Base-by-base conservation (phyloP, 306 rosid genomes). In the Fragaria ananassa region DNA sequence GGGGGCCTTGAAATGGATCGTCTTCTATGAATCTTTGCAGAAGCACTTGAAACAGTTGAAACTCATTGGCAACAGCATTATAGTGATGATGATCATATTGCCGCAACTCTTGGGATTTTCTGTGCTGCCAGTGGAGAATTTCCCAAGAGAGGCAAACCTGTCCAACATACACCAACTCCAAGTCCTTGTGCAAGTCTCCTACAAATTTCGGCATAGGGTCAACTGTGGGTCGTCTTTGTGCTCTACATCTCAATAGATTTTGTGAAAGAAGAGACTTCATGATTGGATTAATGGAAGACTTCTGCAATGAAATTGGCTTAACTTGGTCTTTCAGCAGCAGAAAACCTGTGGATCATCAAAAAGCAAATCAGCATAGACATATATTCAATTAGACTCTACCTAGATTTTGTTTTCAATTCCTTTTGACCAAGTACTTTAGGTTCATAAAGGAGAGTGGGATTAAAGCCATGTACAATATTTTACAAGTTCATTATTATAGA, bases 61-160 rank as follows among this genome's bases (percentile, higher is more conserved):
- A 92, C 53, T 95, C 96, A 4, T 87, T 88, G 12, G 97, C 96
- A 4, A 95, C 96, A 75, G 84, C 88, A 34, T 86, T 86, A 81
- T 81, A 92, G 31, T 67, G 86, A 60, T 37, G 76, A 12, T 89
- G 82, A 69, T 91, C 88, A 74, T 76, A 73, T 77, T 90, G 92
- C 86, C 82, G 91, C 71, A 89, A 58, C 74, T 86, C 88, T 63
- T 84, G 70, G 37, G 89, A 88, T 76, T 90, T 92, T 69, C 82
- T 82, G 46, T 84, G 87, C 76, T 95, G 96, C 97, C 97, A 95
- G 21, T 78, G 82, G 58, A 92, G 93, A 41, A 92, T 88, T 77
- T 95, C 98, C 98, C 98, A 95, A 18, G 97, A 95, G 70, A 95
- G 96, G 78, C 98, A 90, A 41, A 87, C 74, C n/a, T 95, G 98